A percentile compares a stretch with the other conserved stretches of the same genome.
Evolutionary conservation across 1,284 basidiomycete genomes (phyloP).

Genomic region (Albatrellus sp.): DNA sequence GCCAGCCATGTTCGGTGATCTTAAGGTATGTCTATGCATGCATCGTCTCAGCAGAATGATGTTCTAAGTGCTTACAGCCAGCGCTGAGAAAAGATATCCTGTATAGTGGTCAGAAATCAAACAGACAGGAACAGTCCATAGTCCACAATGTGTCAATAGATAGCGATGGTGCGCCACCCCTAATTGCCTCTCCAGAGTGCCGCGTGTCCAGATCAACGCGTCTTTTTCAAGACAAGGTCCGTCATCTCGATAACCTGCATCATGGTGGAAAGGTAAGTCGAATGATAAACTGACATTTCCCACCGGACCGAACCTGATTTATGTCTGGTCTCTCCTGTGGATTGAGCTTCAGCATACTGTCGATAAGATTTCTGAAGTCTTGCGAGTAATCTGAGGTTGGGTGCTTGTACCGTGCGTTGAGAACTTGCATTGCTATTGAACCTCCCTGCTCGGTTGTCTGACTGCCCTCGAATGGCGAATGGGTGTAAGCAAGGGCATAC

Average conservation of each 20-base stretch:
- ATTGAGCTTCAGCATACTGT: slow-evolving; percentile 73
- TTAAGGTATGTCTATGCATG: no score
- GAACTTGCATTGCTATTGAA: slow-evolving; percentile 90
- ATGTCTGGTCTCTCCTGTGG: slow-evolving; percentile 76
- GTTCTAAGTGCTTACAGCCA: no score
- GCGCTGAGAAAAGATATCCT: no score
- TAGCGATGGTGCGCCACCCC: no score
- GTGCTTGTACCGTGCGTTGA: slow-evolving; percentile 84
- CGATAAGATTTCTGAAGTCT: slow-evolving; percentile 70
- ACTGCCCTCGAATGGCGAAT: slow-evolving; percentile 85
- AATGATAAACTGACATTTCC: background rate
- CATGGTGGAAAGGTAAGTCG: slow-evolving; percentile 2
- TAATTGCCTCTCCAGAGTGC: no score
- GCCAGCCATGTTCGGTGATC: no score
- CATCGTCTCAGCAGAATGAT: no score
- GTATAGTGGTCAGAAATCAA: no score
- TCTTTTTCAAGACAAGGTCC: background rate
- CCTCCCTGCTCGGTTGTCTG: slow-evolving; percentile 82
- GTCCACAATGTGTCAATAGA: no score
- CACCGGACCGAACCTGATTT: slow-evolving; percentile 43
- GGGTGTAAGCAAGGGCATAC: slow-evolving; percentile 83
- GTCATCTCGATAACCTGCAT: background rate
- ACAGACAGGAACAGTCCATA: no score
- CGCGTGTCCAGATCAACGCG: no score
- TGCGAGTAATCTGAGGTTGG: slow-evolving; percentile 74